Percentiles rank a stretch among this genome's conserved stretches.
phyloP scores from a whole-genome alignment of 345 rosid genomes.

The Leavenworthia alabamica region DNA sequence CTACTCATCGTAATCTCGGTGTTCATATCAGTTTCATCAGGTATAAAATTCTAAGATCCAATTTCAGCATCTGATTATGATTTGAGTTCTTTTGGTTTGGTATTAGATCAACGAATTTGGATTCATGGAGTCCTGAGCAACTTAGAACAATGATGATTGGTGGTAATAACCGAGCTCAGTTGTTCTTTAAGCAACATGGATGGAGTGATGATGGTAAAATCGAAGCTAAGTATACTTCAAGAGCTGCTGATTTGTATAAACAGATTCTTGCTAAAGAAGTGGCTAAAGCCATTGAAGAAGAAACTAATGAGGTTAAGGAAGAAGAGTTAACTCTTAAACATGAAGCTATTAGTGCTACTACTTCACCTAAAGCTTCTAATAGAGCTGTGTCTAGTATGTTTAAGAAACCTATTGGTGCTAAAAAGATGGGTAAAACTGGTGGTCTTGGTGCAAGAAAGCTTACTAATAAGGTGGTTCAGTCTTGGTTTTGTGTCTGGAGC shows the following conservation, averaged over 20 bases:
- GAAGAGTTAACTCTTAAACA: too few species aligned
- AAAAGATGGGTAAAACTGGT: slow-evolving; percentile 67
- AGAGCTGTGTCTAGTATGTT: slow-evolving; percentile 42
- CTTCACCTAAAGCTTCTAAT: slow-evolving; percentile 54
- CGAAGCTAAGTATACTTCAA: slow-evolving; percentile 95
- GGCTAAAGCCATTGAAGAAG: slow-evolving; percentile 78
- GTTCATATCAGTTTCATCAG: slow-evolving; percentile 96
- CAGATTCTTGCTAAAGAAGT: slow-evolving; percentile 90
- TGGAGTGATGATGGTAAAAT: slow-evolving; percentile 91
- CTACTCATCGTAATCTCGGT: slow-evolving; percentile 90
- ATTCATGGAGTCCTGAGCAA: slow-evolving; percentile 91
- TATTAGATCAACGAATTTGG: slow-evolving; percentile 90
- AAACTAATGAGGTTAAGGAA: slow-evolving; percentile 47
- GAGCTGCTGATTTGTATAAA: slow-evolving; percentile 92
- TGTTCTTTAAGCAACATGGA: slow-evolving; percentile 95
- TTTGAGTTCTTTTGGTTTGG: not conserved
- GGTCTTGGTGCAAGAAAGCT: slow-evolving; percentile 98
- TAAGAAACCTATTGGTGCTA: slow-evolving; percentile 87
- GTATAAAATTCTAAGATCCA: slow-evolving; percentile 24
- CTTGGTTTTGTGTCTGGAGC: not conserved
- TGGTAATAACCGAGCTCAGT: slow-evolving; percentile 95
- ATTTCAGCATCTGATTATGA: not conserved
- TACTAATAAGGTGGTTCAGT: slow-evolving; percentile 61
- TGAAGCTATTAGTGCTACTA: slow-evolving; percentile 42
- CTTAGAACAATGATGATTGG: slow-evolving; percentile 77